Percentiles rank a stretch among this genome's conserved stretches.
These are phyloP conservation scores for Lotus japonicus DNA, from an alignment of 306 rosid genomes.

Conservation along the genomic window DNA sequence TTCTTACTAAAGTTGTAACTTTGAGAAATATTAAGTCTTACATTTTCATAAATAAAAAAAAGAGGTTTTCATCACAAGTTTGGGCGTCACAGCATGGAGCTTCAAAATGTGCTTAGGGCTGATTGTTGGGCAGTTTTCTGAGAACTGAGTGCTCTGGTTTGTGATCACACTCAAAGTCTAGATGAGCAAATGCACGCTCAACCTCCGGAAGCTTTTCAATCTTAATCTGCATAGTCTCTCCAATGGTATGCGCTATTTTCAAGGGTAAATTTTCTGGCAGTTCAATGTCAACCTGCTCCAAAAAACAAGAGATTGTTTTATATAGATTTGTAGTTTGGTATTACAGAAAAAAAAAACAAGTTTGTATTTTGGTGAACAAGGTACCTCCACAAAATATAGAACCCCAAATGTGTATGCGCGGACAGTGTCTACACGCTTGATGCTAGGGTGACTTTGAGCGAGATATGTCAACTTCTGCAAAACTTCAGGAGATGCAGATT, in stretches of 20 bases:
- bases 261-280: constrained; percentile 76
- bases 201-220: constrained; percentile 77
- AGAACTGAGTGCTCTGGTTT: constrained; percentile 90
- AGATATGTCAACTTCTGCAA: constrained; percentile 84
- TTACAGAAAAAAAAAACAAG: no score
- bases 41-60: no score
- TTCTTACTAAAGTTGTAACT: no score
- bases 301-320: neutral
- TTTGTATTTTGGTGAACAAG: neutral
- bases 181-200: constrained; percentile 82
- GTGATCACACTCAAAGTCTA: constrained; percentile 91
- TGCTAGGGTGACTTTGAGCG: constrained; percentile 54
- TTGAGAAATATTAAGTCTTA: no score
- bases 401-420: constrained; percentile 97
- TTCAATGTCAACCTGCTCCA: constrained; percentile 83
- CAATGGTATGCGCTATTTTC: constrained; percentile 76
- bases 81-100: no score
- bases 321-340: neutral
- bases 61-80: no score
- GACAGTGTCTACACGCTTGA: constrained; percentile 88
- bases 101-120: no score
- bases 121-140: constrained; percentile 55
- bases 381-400: constrained; percentile 94
- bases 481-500: constrained; percentile 91
- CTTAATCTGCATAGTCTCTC: constrained; percentile 70